Evolutionary conservation across 1,284 basidiomycete genomes (phyloP).

Genomic region (Sphaerobolus stellatus): DNA sequence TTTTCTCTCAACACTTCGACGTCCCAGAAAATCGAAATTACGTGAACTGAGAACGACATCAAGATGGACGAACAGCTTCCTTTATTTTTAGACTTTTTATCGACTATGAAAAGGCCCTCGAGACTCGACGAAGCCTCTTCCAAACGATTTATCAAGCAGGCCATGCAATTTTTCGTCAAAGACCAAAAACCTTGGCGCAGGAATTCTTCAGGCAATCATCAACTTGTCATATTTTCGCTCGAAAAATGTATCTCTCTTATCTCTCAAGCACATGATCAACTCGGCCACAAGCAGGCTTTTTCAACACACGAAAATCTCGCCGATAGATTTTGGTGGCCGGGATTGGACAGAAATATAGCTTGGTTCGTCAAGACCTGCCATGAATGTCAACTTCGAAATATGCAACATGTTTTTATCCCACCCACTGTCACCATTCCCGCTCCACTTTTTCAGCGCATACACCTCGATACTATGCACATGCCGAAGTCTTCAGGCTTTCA

Average conservation of each 20-base stretch:
- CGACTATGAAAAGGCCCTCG: too few relatives aligned
- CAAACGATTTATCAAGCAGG: neutral
- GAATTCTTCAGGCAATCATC: neutral
- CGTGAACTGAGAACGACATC: too few relatives aligned
- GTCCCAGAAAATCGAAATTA: too few relatives aligned
- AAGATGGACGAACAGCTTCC: too few relatives aligned
- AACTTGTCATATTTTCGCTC: neutral
- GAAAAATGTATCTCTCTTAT: neutral
- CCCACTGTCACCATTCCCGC: neutral
- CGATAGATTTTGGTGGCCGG: slow-evolving; percentile 11
- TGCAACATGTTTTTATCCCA: neutral
- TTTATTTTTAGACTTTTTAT: too few relatives aligned
- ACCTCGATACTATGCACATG: slow-evolving; percentile 10
- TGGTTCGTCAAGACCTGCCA: slow-evolving; percentile 5
- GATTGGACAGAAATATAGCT: neutral
- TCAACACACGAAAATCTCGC: neutral
- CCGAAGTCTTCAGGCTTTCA: too few relatives aligned
- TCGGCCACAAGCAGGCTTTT: slow-evolving; percentile 7
- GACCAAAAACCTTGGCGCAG: neutral
- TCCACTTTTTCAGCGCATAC: slow-evolving; percentile 3
- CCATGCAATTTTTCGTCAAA: neutral
- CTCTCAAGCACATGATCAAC: neutral
- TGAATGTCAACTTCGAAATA: slow-evolving; percentile 2
- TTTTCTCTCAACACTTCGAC: too few relatives aligned
- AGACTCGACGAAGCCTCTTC: too few relatives aligned